Evolutionary conservation across 2,329 filamentous ascomycete species (phyloP).

Genomic region (Penicillium crustosum): DNA sequence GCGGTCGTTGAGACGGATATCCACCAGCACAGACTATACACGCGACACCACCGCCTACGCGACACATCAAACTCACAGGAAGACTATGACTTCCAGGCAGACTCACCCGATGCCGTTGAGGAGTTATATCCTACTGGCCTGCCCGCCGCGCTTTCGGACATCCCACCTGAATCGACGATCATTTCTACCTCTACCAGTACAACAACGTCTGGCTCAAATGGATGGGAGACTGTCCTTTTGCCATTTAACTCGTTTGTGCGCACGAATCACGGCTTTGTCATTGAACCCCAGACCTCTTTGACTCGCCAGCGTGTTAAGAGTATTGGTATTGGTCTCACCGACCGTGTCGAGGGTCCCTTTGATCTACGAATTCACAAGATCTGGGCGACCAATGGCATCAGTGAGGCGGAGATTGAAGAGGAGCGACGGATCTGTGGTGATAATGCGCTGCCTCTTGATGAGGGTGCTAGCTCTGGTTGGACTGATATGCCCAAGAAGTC

Average conservation of each 20-base stretch:
- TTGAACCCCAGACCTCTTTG: constrained; percentile 91
- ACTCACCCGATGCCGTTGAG: constrained; percentile 26
- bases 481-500: constrained; percentile 7
- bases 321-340: constrained; percentile 83
- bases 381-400: constrained; percentile 81
- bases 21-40: constrained; percentile 84
- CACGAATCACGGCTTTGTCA: constrained; percentile 87
- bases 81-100: constrained; percentile 17
- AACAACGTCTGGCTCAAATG: constrained; percentile 66
- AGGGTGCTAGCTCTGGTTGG: constrained; percentile 36
- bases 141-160: constrained; percentile 40
- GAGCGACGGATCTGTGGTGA: constrained; percentile 43
- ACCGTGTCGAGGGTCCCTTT: constrained; percentile 84
- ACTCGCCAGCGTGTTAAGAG: constrained; percentile 81
- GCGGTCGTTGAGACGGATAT: constrained; percentile 91
- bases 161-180: constrained; percentile 38
- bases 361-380: constrained; percentile 81
- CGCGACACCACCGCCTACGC: constrained; percentile 42
- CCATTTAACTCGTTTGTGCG: constrained; percentile 91
- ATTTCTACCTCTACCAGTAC: constrained; percentile 33
- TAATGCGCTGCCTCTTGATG: constrained; percentile 40
- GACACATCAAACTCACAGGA: constrained; percentile 16
- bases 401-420: constrained; percentile 42
- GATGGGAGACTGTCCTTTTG: constrained; percentile 95
- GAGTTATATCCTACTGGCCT: constrained; percentile 29